These are phyloP conservation scores for Aphanomyces invadans DNA, from an alignment of 352 stramenopile genomes.

Conservation along the genomic window DNA sequence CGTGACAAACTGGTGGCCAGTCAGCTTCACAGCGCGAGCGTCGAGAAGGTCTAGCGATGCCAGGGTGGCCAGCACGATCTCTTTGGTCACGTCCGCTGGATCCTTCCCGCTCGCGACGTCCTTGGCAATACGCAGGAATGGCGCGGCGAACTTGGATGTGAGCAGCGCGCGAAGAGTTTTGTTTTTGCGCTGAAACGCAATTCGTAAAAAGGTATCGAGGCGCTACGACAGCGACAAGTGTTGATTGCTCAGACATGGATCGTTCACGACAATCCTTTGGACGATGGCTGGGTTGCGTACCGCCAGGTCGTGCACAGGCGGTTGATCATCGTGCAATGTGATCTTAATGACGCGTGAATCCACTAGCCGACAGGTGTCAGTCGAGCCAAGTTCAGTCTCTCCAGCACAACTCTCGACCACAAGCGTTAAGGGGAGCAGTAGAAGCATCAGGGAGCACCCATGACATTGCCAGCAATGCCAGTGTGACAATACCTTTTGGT, in stretches of 20 bases:
- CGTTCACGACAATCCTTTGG: too few species aligned
- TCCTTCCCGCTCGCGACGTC: constrained; percentile 21
- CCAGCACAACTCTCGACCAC: too few species aligned
- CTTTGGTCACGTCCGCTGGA: constrained; percentile 30
- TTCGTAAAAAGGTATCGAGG: constrained; percentile 63
- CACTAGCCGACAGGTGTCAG: constrained; percentile 27
- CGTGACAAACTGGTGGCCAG: constrained; percentile 47
- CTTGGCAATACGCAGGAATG: constrained; percentile 34
- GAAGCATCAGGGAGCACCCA: neutral
- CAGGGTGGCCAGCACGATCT: constrained; percentile 43
- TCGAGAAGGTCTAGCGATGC: constrained; percentile 36
- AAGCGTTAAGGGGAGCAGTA: too few species aligned
- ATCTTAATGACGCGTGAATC: constrained; percentile 75
- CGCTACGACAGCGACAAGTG: constrained; percentile 30
- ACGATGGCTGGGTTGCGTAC: constrained; percentile 34
- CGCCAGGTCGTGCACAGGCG: constrained; percentile 30
- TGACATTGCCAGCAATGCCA: neutral
- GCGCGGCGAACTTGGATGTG: constrained; percentile 49
- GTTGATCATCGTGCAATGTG: neutral
- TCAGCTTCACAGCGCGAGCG: constrained; percentile 58
- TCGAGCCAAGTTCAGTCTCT: too few species aligned
- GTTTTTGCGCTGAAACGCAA: constrained; percentile 79
- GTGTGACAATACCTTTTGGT: constrained; percentile 39
- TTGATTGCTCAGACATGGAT: too few species aligned
- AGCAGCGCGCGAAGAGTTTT: constrained; percentile 76